phyloP scores from a whole-genome alignment of 208 protist species.

The Angomonas desouzai region DNA sequence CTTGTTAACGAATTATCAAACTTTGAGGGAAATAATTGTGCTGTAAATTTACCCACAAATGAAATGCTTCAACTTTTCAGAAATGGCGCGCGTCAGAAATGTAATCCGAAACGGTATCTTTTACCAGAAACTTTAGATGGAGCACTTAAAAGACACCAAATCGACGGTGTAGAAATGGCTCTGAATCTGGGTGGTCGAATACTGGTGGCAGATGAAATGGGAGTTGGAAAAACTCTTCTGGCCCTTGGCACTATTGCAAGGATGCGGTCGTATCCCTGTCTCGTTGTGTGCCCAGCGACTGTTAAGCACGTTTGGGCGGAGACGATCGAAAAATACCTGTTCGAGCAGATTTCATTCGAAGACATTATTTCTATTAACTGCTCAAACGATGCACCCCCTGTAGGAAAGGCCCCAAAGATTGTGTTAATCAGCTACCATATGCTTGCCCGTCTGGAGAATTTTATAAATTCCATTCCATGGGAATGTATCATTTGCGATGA shows the following conservation, averaged over 20 bases:
- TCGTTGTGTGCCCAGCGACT: conserved; percentile 74
- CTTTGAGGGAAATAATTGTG: background rate
- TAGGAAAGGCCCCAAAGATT: conserved; percentile 39
- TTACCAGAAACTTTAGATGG: conserved; percentile 20
- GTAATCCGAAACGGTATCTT: background rate
- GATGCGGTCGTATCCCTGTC: conserved; percentile 56
- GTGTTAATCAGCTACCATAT: conserved; percentile 85
- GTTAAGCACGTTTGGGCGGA: conserved; percentile 81
- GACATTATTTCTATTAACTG: conserved; percentile 69
- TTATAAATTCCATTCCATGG: conserved; percentile 43
- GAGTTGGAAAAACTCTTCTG: conserved; percentile 79
- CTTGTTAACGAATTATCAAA: background rate
- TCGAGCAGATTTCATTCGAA: conserved; percentile 52
- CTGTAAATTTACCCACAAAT: conserved; percentile 2
- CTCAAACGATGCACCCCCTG: conserved; percentile 46
- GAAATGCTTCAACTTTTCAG: conserved; percentile 1
- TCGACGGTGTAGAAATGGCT: conserved; percentile 46
- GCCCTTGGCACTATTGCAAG: conserved; percentile 55
- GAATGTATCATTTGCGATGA: conserved; percentile 65
- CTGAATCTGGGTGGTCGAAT: conserved; percentile 42
- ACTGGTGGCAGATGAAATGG: conserved; percentile 84
- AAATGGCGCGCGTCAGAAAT: background rate
- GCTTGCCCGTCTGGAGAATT: conserved; percentile 38
- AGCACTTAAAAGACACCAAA: conserved; percentile 52
- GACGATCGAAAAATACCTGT: conserved; percentile 72